phyloP scores from a whole-genome alignment of 2,329 filamentous ascomycete genomes.

The Sporothrix phasma region DNA sequence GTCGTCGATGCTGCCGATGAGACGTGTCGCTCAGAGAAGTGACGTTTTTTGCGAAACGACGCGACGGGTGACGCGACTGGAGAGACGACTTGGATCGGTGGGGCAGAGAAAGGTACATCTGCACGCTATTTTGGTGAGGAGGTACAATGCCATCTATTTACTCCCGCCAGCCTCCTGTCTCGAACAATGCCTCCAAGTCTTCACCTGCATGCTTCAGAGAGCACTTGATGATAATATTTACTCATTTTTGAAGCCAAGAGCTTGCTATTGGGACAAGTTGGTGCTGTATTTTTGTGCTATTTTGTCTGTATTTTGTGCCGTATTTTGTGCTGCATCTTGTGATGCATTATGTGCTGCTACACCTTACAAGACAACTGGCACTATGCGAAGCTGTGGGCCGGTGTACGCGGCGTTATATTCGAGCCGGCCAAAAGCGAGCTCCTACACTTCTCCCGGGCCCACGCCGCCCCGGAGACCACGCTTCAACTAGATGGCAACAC shows the following conservation, averaged over 20 bases:
- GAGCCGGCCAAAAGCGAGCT: too few relatives aligned
- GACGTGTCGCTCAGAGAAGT: background rate
- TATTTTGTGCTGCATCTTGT: too few relatives aligned
- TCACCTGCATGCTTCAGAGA: background rate
- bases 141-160: background rate
- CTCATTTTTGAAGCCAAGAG: too few relatives aligned
- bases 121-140: background rate
- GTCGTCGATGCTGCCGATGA: background rate
- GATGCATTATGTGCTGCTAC: too few relatives aligned
- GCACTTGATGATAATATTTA: background rate
- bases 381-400: too few relatives aligned
- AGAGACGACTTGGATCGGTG: background rate
- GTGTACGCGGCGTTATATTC: too few relatives aligned
- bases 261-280: background rate
- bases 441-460: too few relatives aligned
- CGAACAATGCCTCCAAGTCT: background rate
- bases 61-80: background rate
- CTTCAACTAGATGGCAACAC: too few relatives aligned
- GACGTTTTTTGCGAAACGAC: background rate
- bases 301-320: background rate
- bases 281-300: background rate
- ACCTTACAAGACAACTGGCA: too few relatives aligned
- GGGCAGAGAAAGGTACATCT: background rate
- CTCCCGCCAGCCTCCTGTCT: background rate
- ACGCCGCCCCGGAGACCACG: too few relatives aligned